A percentile compares a stretch with the other conserved stretches of the same genome.
Evolutionary conservation across 192 early-diverging fungal genomes (phyloP).

Genomic region (Rhizoclosmatium sp.): DNA sequence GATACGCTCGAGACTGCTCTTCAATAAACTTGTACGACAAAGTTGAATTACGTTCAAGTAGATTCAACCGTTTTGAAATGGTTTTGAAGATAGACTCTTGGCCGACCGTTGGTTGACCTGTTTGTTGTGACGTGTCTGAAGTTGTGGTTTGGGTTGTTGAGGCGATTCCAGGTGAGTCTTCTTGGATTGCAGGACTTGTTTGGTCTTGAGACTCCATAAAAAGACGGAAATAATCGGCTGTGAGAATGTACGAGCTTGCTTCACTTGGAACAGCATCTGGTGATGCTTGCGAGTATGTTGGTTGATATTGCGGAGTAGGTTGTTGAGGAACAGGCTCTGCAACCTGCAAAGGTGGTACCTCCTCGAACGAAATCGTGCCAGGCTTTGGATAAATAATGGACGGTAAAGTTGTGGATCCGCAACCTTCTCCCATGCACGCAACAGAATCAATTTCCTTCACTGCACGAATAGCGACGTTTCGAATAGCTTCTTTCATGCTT

Average conservation of each 20-base stretch:
- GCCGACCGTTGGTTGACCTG: conserved; percentile 38
- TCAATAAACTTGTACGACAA: conserved; percentile 53
- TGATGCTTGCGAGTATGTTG: neutral
- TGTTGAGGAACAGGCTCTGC: neutral
- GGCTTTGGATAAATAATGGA: neutral
- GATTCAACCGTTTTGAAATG: conserved; percentile 82
- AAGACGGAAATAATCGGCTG: conserved; percentile 34
- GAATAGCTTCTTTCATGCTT: conserved; percentile 16
- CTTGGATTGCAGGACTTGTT: neutral
- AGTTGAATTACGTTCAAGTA: conserved; percentile 83
- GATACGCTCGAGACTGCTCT: conserved; percentile 51
- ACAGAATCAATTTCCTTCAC: conserved; percentile 31
- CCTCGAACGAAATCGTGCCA: neutral
- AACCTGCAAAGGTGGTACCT: neutral
- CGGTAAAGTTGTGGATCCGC: neutral
- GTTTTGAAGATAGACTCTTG: conserved; percentile 92
- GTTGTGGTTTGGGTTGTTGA: neutral
- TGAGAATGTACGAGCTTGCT: conserved; percentile 3
- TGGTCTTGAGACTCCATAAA: conserved; percentile 41
- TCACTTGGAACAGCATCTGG: neutral
- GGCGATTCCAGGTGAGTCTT: neutral
- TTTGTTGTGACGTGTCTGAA: neutral
- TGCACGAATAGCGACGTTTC: neutral
- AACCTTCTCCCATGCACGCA: neutral
- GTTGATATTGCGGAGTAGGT: neutral